These are phyloP conservation scores for Penicillium sp. DNA, from an alignment of 2,329 filamentous ascomycete species.

Conservation along the genomic window DNA sequence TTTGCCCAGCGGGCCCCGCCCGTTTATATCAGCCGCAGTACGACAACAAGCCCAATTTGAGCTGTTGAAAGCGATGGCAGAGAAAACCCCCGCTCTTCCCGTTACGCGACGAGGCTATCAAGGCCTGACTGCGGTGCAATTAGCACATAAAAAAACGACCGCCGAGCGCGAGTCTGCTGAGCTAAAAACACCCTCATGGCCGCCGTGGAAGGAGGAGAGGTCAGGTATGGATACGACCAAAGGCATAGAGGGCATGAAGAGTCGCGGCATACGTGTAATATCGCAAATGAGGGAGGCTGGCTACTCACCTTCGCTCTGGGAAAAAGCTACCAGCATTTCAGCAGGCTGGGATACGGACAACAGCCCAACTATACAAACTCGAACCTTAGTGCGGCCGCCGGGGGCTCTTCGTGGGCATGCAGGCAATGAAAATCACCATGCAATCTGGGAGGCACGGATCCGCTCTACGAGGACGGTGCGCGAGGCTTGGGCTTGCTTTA, in stretches of 20 bases:
- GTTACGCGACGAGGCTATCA: slow-evolving; percentile 64
- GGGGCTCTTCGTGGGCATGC: slow-evolving; percentile 23
- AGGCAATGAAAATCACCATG: slow-evolving; percentile 30
- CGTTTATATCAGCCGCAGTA: slow-evolving; percentile 52
- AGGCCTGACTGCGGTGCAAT: slow-evolving; percentile 60
- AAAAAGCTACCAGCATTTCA: slow-evolving; percentile 58
- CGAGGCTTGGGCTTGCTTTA: slow-evolving; percentile 69
- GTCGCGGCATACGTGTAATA: slow-evolving; percentile 61
- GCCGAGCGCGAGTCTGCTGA: slow-evolving; percentile 62
- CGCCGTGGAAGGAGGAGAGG: slow-evolving; percentile 67
- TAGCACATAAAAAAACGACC: slow-evolving; percentile 61
- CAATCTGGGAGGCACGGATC: slow-evolving; percentile 63
- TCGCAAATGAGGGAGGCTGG: slow-evolving; percentile 64
- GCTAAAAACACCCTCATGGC: slow-evolving; percentile 66
- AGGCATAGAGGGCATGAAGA: slow-evolving; percentile 60
- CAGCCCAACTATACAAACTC: slow-evolving; percentile 67
- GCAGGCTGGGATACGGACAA: slow-evolving; percentile 67
- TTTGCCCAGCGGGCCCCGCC: slow-evolving; percentile 52
- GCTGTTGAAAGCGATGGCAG: slow-evolving; percentile 62
- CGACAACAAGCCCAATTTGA: slow-evolving; percentile 64
- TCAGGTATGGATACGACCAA: slow-evolving; percentile 65
- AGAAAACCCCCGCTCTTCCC: slow-evolving; percentile 57
- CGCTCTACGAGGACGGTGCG: slow-evolving; percentile 63
- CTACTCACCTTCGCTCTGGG: slow-evolving; percentile 58
- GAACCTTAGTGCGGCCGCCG: slow-evolving; percentile 49